Evolutionary conservation across 2,329 filamentous ascomycete genomes (phyloP).

Genomic region (Botrytis tulipae): DNA sequence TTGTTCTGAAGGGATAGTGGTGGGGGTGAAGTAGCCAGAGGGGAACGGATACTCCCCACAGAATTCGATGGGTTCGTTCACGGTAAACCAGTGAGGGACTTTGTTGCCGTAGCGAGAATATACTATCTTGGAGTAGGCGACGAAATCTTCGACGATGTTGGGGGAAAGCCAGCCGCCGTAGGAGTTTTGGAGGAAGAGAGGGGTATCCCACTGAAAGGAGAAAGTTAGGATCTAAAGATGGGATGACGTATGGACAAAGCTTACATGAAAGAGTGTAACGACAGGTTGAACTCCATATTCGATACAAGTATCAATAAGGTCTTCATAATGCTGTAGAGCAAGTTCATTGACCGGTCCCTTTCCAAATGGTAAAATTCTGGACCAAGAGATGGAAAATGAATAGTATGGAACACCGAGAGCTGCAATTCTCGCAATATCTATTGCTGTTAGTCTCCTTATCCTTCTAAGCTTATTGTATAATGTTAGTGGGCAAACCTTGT

Average conservation of each 20-base stretch:
- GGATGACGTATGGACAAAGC: background rate
- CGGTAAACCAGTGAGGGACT: constrained; percentile 51
- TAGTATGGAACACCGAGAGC: constrained; percentile 52
- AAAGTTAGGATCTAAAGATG: background rate
- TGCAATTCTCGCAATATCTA: constrained; percentile 52
- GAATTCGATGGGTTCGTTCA: constrained; percentile 49
- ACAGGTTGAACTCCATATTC: constrained; percentile 50
- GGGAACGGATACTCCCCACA: constrained; percentile 30
- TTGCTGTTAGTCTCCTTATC: background rate
- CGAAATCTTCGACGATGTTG: constrained; percentile 49
- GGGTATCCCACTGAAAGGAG: constrained; percentile 33
- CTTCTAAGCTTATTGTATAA: background rate
- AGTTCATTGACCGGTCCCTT: constrained; percentile 50
- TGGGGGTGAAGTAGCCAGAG: constrained; percentile 41
- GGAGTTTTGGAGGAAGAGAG: constrained; percentile 40
- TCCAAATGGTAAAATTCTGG: constrained; percentile 51
- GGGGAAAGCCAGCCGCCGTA: constrained; percentile 47
- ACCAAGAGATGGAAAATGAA: constrained; percentile 53
- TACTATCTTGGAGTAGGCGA: constrained; percentile 51
- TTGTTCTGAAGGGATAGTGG: constrained; percentile 42
- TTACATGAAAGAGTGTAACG: constrained; percentile 47
- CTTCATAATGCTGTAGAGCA: constrained; percentile 52
- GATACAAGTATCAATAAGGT: constrained; percentile 51
- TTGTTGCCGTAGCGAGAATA: constrained; percentile 51
- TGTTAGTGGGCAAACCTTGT: constrained; percentile 44